Percentiles rank a stretch among this genome's conserved stretches.
These are phyloP conservation scores for Cytidiella melzeri DNA, from an alignment of 768 basidiomycete genomes.

Conservation along the genomic window DNA sequence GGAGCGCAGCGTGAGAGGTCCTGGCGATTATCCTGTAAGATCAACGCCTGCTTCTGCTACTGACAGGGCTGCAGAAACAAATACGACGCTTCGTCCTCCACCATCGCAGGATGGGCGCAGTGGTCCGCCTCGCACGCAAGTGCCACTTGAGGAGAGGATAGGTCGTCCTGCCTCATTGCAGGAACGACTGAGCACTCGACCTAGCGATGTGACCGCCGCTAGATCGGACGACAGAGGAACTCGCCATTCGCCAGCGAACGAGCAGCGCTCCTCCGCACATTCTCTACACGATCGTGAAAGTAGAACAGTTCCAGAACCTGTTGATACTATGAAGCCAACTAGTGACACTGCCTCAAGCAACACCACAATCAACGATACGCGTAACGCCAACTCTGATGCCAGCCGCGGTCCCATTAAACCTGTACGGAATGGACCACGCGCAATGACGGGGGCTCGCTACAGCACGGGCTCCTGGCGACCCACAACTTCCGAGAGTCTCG, in stretches of 20 bases:
- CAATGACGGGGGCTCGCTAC: too few relatives aligned
- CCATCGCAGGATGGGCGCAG: constrained; percentile 1
- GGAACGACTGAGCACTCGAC: constrained; percentile 18
- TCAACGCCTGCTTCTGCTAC: background rate
- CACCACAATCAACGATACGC: constrained; percentile 6
- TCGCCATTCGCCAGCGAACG: constrained; percentile 1
- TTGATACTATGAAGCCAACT: background rate
- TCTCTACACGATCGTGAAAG: background rate
- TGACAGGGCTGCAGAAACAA: background rate
- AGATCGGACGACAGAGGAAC: constrained; percentile 18
- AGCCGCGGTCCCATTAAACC: too few relatives aligned
- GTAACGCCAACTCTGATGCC: constrained; percentile 8
- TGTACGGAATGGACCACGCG: too few relatives aligned
- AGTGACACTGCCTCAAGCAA: background rate
- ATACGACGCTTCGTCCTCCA: background rate
- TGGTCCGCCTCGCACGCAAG: constrained; percentile 4
- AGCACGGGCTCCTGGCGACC: too few relatives aligned
- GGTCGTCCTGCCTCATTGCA: constrained; percentile 19
- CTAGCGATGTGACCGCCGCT: constrained; percentile 9
- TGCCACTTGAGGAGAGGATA: constrained; percentile 21
- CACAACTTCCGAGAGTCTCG: too few relatives aligned
- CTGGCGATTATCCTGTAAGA: background rate
- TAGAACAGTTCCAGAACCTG: background rate
- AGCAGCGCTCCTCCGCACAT: background rate
- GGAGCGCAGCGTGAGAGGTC: background rate